Conservation (phyloP, 768 basidiomycete genomes). For the Psilocybe azurescens region DNA sequence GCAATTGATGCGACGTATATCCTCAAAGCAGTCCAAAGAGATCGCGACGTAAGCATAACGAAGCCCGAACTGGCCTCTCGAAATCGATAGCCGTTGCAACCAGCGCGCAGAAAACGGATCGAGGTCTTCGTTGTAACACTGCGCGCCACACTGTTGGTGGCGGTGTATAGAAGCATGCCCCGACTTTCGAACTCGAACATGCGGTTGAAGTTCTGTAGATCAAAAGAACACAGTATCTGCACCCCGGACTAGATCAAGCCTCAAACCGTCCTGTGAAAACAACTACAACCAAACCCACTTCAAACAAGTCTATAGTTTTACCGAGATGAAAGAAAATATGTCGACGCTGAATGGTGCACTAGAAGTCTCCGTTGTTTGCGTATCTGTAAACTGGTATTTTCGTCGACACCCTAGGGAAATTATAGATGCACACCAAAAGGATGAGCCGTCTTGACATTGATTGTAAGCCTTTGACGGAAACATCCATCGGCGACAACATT, state of each 20-base stretch:
- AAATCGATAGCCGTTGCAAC: not conserved
- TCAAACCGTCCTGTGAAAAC: not conserved
- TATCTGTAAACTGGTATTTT: constrained; percentile 3
- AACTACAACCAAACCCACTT: not conserved
- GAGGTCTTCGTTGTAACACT: constrained; percentile 15
- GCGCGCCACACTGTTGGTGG: constrained; percentile 30
- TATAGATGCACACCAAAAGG: constrained; percentile 10
- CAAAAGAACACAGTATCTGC: constrained; percentile 17
- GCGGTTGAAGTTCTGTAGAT: constrained; percentile 18
- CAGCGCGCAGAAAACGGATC: not conserved
- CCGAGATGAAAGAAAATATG: constrained; percentile 12
- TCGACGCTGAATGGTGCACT: constrained; percentile 6
- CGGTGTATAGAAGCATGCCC: constrained; percentile 27
- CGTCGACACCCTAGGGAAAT: constrained; percentile 8
- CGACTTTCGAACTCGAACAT: not conserved
- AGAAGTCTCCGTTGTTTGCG: constrained; percentile 10
- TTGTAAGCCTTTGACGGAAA: constrained; percentile 6
- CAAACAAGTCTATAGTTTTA: constrained; percentile 12
- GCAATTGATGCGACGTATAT: constrained; percentile 13
- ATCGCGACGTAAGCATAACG: not conserved
- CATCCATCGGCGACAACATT: constrained; percentile 6
- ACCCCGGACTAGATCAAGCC: not conserved
- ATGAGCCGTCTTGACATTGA: constrained; percentile 10
- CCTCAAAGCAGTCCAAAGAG: constrained; percentile 1
- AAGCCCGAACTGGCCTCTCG: not conserved